Conservation (phyloP, 768 basidiomycete species). For the Filobasidium floriforme region DNA sequence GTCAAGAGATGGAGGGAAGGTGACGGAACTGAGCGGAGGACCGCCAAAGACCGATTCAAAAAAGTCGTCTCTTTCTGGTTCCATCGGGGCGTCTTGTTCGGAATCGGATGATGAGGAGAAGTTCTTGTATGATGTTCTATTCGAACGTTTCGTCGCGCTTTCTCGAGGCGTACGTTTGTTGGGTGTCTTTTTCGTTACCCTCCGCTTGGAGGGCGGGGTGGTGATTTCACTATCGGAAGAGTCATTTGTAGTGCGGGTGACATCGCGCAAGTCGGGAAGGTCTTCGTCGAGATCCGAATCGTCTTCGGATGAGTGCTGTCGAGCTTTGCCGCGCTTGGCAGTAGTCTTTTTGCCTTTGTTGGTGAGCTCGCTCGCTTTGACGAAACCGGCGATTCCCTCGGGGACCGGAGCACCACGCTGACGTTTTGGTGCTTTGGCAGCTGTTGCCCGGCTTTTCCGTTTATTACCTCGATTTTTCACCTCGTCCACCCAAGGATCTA, state of each 20-base stretch:
- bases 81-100: neutral
- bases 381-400: slow-evolving; percentile 39
- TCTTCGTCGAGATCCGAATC: slow-evolving; percentile 9
- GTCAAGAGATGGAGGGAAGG: neutral
- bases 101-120: neutral
- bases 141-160: neutral
- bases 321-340: slow-evolving; percentile 8
- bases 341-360: slow-evolving; percentile 16
- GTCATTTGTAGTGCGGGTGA: neutral
- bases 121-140: neutral
- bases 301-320: neutral
- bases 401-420: slow-evolving; percentile 40
- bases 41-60: neutral
- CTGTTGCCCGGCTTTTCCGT: slow-evolving; percentile 15
- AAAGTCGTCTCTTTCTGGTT: neutral
- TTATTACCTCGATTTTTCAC: slow-evolving; percentile 28
- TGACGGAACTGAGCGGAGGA: neutral
- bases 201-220: neutral
- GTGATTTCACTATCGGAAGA: slow-evolving; percentile 10
- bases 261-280: neutral
- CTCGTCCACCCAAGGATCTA: slow-evolving; percentile 49
- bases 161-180: neutral
- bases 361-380: slow-evolving; percentile 16
- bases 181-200: neutral
- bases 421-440: slow-evolving; percentile 22